These are phyloP conservation scores for Purshia tridentata DNA, from an alignment of 306 rosid genomes.

Conservation along the genomic window DNA sequence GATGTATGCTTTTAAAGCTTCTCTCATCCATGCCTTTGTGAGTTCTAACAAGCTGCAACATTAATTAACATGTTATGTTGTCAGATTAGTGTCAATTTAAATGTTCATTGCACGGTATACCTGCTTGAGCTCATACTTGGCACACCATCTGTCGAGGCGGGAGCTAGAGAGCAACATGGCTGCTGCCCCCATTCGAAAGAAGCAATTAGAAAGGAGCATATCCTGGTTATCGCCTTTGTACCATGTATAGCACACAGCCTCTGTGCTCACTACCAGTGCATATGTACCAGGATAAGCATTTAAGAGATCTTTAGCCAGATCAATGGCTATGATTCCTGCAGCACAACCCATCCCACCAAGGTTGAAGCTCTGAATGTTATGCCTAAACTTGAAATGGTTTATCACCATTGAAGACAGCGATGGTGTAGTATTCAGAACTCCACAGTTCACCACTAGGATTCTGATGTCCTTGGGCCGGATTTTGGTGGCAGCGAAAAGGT, in stretches of 20 bases:
- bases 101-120: conserved; percentile 14
- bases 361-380: conserved; percentile 61
- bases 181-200: conserved; percentile 69
- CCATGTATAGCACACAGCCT: conserved; percentile 59
- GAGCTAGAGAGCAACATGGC: conserved; percentile 57
- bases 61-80: no score
- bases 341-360: conserved; percentile 77
- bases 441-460: conserved; percentile 57
- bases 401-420: conserved; percentile 60
- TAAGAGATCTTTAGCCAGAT: conserved; percentile 62
- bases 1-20: conserved; percentile 48
- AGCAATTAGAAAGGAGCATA: conserved; percentile 67
- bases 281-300: conserved; percentile 48
- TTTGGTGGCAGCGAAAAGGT: conserved; percentile 47
- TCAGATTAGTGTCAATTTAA: no score
- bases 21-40: conserved; percentile 55
- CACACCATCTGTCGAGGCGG: conserved; percentile 52
- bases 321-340: conserved; percentile 70
- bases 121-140: conserved; percentile 64
- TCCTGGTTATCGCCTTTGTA: conserved; percentile 50
- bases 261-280: conserved; percentile 70
- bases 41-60: conserved; percentile 51
- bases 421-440: conserved; percentile 56
- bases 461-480: conserved; percentile 39
- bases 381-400: conserved; percentile 58